Base-by-base conservation (phyloP, 306 rosid genomes). In the Cucurbita argyrosperma region DNA sequence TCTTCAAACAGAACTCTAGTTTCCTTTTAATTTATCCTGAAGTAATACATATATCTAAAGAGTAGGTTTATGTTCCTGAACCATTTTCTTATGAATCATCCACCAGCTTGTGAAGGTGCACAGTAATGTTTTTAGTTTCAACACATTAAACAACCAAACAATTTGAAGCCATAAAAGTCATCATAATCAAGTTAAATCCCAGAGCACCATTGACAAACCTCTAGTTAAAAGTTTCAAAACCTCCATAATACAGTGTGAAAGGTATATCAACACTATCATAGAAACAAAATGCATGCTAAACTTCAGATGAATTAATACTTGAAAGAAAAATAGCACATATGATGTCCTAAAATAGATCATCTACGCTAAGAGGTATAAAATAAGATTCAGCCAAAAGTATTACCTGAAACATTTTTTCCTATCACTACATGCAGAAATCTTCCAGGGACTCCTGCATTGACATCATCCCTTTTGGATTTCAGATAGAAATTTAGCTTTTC, bases 371-470 rank as follows among this genome's bases (percentile, higher is more conserved):
- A 65, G 38, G 43, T 43, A n/a, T n/a, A 42, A 30, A 74, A 19
- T 45, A 26, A 49, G 47, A 23, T 53, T 21, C 26, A 30, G 23
- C 50, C 76, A 60, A 65, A 77, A 55, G 74, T 59, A 70, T 82
- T 87, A 92, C 97, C 92, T 30, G 91, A 80, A 57, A 35, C 84
- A 76, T 90, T 92, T 72, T 80, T 76, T 75, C 86, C 84, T 66
- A 87, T 87, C 7, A 90, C 90, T 67, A 87, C 96, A 77, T 63
- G 89, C 49, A 92, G 84, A 86, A 88, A 90, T 80, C 80, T 87
- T 47, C 89, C 96, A 5, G 90, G 91, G 38, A 84, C 86, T 70
- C 96, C 96, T 71, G 88, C 89, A 69, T 81, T 88, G 72, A 90
- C 85, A 78, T 90, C 96, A 76, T 77, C 85, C 80, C 77, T 90